Evolutionary conservation across 345 rosid species (phyloP).

Genomic region (Abelmoschus esculentus): DNA sequence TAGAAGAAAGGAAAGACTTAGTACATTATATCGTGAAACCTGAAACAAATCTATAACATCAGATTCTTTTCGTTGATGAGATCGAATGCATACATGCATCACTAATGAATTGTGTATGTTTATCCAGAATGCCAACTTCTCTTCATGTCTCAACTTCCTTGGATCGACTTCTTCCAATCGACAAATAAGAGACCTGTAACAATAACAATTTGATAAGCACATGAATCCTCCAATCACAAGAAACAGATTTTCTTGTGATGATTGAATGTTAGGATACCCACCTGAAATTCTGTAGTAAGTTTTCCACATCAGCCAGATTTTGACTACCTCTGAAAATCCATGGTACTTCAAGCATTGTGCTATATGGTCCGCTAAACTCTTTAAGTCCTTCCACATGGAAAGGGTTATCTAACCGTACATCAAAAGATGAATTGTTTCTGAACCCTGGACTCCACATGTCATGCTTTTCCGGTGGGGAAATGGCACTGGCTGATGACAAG

Average conservation of each 20-base stretch:
- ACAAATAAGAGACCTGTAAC: slow-evolving; percentile 65
- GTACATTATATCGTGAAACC: not conserved
- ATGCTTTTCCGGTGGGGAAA: slow-evolving; percentile 62
- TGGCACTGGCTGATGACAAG: slow-evolving; percentile 54
- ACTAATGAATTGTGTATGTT: slow-evolving; percentile 86
- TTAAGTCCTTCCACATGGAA: slow-evolving; percentile 79
- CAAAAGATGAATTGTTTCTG: slow-evolving; percentile 69
- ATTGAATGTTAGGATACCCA: slow-evolving; percentile 20
- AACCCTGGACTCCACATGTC: slow-evolving; percentile 82
- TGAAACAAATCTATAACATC: not conserved
- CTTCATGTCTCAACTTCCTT: slow-evolving; percentile 66
- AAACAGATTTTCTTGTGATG: not conserved
- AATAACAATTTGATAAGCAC: slow-evolving; percentile 9
- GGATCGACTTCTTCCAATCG: slow-evolving; percentile 71
- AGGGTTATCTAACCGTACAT: slow-evolving; percentile 67
- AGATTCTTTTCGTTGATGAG: slow-evolving; percentile 8
- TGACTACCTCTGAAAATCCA: slow-evolving; percentile 71
- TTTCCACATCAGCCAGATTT: slow-evolving; percentile 69
- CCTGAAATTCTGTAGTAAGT: slow-evolving; percentile 82
- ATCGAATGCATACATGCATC: slow-evolving; percentile 70
- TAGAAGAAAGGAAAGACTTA: slow-evolving; percentile 3
- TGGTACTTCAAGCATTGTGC: slow-evolving; percentile 77
- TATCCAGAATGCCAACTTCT: slow-evolving; percentile 94
- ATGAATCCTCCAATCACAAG: not conserved
- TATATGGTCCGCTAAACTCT: slow-evolving; percentile 91